These are phyloP conservation scores for Eucalyptus pauciflora DNA, from an alignment of 345 rosid genomes.

Conservation along the genomic window DNA sequence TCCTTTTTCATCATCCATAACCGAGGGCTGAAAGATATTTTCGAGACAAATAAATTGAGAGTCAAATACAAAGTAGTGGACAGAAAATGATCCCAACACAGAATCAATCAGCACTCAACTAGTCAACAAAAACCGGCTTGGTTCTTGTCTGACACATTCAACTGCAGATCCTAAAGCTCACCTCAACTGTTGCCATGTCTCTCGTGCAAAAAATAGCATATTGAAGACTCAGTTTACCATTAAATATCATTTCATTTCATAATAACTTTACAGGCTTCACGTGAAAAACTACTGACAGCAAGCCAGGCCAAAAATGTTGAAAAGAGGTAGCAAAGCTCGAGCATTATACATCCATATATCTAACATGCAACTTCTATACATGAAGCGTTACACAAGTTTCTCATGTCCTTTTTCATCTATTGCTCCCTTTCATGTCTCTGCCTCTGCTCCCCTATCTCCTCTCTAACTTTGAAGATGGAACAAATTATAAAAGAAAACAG, in stretches of 20 bases:
- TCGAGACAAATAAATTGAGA: no score
- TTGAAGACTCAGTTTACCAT: not conserved
- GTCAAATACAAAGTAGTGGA: no score
- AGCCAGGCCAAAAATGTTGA: not conserved
- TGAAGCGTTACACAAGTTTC: not conserved
- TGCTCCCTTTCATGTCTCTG: not conserved
- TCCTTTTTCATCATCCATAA: no score
- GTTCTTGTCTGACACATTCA: not conserved
- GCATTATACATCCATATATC: not conserved
- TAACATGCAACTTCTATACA: not conserved
- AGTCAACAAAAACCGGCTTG: not conserved
- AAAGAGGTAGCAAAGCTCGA: not conserved
- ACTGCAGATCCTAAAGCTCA: not conserved
- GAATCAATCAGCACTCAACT: not conserved
- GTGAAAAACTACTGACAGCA: not conserved
- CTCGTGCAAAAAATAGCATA: not conserved
- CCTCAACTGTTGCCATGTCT: not conserved
- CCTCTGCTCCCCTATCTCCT: not conserved
- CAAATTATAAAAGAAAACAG: not conserved
- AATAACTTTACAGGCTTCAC: not conserved
- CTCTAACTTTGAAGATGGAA: not conserved
- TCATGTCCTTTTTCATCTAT: not conserved
- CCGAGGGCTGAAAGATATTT: no score
- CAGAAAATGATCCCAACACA: not conserved
- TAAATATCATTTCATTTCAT: not conserved